Percentiles rank a stretch among this genome's conserved stretches.
phyloP scores from a whole-genome alignment of 768 basidiomycete species.

The Royoungia palumana region DNA sequence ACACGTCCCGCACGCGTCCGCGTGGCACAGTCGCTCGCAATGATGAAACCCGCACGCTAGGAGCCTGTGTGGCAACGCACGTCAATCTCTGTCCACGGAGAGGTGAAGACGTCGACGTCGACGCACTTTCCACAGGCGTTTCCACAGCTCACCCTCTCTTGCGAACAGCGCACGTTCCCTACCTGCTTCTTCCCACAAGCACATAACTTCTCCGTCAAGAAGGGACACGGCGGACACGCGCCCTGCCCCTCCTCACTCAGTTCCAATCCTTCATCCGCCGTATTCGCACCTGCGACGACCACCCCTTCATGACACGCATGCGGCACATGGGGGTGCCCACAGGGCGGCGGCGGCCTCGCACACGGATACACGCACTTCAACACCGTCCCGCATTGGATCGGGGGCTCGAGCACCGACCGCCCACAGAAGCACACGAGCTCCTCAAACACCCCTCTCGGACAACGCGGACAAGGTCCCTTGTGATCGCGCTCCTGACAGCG shows the following conservation, averaged over 20 bases:
- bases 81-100: background rate
- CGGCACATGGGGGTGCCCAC: constrained; percentile 75
- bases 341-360: constrained; percentile 59
- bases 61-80: constrained; percentile 36
- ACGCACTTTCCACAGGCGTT: constrained; percentile 71
- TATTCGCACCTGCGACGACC: constrained; percentile 27
- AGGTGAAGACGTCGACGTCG: background rate
- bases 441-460: constrained; percentile 86
- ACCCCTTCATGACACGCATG: constrained; percentile 83
- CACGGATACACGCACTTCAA: constrained; percentile 84
- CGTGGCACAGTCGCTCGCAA: constrained; percentile 81
- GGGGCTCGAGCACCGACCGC: constrained; percentile 83
- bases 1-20: constrained; percentile 77
- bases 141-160: constrained; percentile 80
- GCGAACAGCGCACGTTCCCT: constrained; percentile 78
- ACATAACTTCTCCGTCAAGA: constrained; percentile 74
- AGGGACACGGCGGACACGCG: constrained; percentile 83
- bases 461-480: constrained; percentile 74
- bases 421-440: constrained; percentile 88
- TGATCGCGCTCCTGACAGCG: constrained; percentile 80
- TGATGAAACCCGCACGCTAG: constrained; percentile 86
- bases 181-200: constrained; percentile 87
- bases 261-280: constrained; percentile 19
- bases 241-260: background rate
- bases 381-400: constrained; percentile 80